These are phyloP conservation scores for Acanthamoeba triangularis DNA, from an alignment of 208 protist species.

Conservation along the genomic window DNA sequence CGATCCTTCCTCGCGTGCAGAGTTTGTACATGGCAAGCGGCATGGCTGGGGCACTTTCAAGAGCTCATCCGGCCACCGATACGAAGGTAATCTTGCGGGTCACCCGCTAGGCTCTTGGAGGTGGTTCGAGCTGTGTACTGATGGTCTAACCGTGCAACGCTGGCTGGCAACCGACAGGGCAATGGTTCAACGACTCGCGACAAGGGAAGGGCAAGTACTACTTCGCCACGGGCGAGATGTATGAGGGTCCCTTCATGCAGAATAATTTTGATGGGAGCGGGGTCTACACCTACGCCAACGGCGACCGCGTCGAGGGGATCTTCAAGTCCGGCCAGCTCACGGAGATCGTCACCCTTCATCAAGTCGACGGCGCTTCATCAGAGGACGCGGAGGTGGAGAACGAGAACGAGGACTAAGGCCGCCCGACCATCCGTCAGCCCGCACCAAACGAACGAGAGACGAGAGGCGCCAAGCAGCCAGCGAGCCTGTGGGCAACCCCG, in stretches of 20 bases:
- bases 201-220: conserved; percentile 50
- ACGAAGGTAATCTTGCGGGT: neutral
- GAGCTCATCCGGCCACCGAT: conserved; percentile 12
- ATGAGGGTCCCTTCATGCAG: conserved; percentile 48
- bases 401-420: neutral
- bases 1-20: neutral
- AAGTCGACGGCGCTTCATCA: neutral
- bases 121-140: neutral
- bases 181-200: conserved; percentile 53
- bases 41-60: conserved; percentile 46
- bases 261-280: conserved; percentile 70
- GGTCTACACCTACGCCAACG: conserved; percentile 70
- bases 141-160: neutral
- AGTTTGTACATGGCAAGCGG: conserved; percentile 69
- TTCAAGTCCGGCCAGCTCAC: conserved; percentile 32
- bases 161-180: neutral
- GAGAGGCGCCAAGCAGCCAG: too few species aligned
- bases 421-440: neutral
- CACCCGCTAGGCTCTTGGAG: neutral
- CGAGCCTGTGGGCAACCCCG: too few species aligned
- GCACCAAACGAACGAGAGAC: too few species aligned
- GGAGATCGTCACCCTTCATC: conserved; percentile 47
- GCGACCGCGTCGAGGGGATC: conserved; percentile 59
- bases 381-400: neutral
- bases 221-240: conserved; percentile 65